Conservation (phyloP, 257 asterid genomes). For the Scutellaria baicalensis region DNA sequence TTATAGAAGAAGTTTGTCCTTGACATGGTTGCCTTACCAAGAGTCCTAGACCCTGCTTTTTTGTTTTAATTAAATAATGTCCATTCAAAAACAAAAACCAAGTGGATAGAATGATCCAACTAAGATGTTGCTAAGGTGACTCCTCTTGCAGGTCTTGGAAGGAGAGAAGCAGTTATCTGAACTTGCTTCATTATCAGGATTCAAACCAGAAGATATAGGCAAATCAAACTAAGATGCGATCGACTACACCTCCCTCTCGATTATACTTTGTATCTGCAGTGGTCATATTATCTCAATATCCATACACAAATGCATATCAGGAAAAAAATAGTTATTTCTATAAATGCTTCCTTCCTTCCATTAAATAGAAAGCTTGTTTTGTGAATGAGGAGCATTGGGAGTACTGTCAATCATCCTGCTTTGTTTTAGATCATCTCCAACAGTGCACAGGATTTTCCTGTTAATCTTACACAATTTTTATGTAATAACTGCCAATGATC, state of each 20-base stretch:
- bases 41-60: not conserved
- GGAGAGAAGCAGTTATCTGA: conserved; percentile 81
- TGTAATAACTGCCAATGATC: no score
- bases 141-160: conserved; percentile 54
- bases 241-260: not conserved
- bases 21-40: not conserved
- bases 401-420: no score
- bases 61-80: not conserved
- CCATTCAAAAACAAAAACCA: not conserved
- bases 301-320: not conserved
- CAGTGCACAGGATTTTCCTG: no score
- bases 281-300: not conserved
- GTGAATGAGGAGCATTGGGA: not conserved
- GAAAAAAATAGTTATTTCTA: not conserved
- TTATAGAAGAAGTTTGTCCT: not conserved
- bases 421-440: no score
- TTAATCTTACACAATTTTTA: no score
- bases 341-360: conserved; percentile 9
- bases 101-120: not conserved
- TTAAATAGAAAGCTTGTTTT: not conserved
- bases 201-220: conserved; percentile 44
- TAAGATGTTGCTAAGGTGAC: not conserved
- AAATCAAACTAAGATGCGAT: conserved; percentile 25
- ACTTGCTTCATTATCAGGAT: conserved; percentile 70
- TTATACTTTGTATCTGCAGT: not conserved